Base-by-base conservation (phyloP, 179 eudicot species). In the Silene noctiflora region DNA sequence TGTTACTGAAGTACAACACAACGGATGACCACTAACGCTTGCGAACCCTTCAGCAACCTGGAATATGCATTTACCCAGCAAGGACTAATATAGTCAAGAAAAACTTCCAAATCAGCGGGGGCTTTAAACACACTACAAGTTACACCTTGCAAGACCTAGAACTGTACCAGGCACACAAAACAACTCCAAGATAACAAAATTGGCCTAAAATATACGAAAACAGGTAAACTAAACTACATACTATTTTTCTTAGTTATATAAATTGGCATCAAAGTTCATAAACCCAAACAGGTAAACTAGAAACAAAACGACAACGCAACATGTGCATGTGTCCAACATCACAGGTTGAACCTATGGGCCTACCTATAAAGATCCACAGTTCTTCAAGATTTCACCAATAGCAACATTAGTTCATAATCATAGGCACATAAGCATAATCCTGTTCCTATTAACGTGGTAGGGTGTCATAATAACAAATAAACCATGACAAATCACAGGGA, bases 31-130 rank as follows among this genome's bases (percentile, higher is more conserved):
- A 21, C 68, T 39, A 4, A 67, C 53, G 12, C 71, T n/a, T 39
- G 53, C 56, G 22, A 14, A 25, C 14, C 44, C 61, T 22, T 24
- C 27, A n/a, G 68, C 60, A 73, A 5, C 60, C 69, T 21, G 21
- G 59, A 16, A 72, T 16, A 67, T 25, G 39, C 72, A 62, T 17
- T 17, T 74, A 78, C 81, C 76, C 76, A 51, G 58, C 65, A 56
- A 69, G 77, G 78, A 71, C 27, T 69, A 31, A 64, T 17, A 74
- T 75, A 75, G 58, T 70, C 81, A 39, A 77, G 79, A 78, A 73
- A 33, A 19, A 64, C 77, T 65, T 75, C 84, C 71, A 78, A 31
- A 31, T 31, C 35, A 31, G 3, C 35, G 35, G n/a, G n/a, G n/a
- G 35, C 35, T 31, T 31, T 31, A 31, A 31, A 31, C 3, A 31